These are phyloP conservation scores for Xylaria digitata DNA, from an alignment of 2,329 filamentous ascomycete genomes.

Conservation along the genomic window DNA sequence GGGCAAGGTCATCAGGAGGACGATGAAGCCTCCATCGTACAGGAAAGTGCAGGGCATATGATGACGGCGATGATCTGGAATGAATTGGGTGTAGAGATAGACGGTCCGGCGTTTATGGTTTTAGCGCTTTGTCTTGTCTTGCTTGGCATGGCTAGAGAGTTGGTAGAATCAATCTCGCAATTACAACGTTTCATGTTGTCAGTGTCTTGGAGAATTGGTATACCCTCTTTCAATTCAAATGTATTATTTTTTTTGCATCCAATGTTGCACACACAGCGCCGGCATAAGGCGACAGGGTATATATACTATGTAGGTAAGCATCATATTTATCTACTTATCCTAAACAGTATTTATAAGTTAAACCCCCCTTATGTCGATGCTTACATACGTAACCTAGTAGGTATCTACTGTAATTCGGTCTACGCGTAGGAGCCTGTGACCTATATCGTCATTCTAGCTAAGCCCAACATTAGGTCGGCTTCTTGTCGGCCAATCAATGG, in stretches of 20 bases:
- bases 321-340: too few relatives aligned
- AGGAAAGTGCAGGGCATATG: conserved; percentile 85
- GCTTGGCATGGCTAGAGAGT: background rate
- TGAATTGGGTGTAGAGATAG: conserved; percentile 22
- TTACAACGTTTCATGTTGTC: background rate
- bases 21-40: conserved; percentile 91
- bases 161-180: conserved; percentile 1
- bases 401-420: too few relatives aligned
- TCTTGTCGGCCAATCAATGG: background rate
- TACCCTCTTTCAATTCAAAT: background rate
- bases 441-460: conserved; percentile 24
- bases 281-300: too few relatives aligned
- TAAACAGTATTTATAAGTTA: background rate
- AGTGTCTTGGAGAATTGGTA: background rate
- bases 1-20: conserved; percentile 84
- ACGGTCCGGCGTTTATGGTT: conserved; percentile 32
- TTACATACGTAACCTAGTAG: too few relatives aligned
- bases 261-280: background rate
- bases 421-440: too few relatives aligned
- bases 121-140: conserved; percentile 19
- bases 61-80: conserved; percentile 35
- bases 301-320: too few relatives aligned
- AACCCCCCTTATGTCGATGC: background rate
- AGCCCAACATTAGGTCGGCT: background rate
- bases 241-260: background rate